These are phyloP conservation scores for Colletotrichum tamarilloi DNA, from an alignment of 2,329 filamentous ascomycete genomes.

Conservation along the genomic window DNA sequence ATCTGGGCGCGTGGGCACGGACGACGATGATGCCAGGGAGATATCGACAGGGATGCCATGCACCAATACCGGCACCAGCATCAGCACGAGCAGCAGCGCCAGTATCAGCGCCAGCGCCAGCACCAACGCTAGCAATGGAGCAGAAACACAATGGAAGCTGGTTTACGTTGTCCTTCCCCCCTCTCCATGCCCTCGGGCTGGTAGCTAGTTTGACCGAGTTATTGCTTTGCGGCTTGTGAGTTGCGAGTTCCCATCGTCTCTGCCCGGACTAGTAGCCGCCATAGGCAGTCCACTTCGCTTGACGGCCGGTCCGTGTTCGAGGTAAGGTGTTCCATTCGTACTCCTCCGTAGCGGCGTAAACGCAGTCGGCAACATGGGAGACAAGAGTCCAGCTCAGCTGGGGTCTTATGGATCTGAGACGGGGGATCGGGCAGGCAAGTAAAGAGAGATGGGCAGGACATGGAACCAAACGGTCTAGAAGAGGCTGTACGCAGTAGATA, in stretches of 20 bases:
- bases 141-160: neutral
- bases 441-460: neutral
- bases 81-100: neutral
- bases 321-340: neutral
- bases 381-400: neutral
- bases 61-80: neutral
- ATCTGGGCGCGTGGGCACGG: conserved; percentile 23
- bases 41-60: conserved; percentile 8
- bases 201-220: conserved; percentile 21
- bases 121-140: neutral
- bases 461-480: neutral
- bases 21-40: conserved; percentile 17
- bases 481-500: neutral
- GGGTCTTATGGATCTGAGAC: conserved; percentile 1
- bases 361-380: neutral
- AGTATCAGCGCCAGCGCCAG: neutral
- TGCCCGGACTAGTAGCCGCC: neutral
- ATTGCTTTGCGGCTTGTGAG: neutral
- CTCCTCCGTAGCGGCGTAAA: neutral
- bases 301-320: neutral
- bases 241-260: neutral
- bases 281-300: neutral
- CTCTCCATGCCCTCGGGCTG: neutral
- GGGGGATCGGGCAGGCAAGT: neutral
- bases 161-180: neutral